Conservation (phyloP, 2,329 filamentous ascomycete species). For the Samsoniella hepiali region DNA sequence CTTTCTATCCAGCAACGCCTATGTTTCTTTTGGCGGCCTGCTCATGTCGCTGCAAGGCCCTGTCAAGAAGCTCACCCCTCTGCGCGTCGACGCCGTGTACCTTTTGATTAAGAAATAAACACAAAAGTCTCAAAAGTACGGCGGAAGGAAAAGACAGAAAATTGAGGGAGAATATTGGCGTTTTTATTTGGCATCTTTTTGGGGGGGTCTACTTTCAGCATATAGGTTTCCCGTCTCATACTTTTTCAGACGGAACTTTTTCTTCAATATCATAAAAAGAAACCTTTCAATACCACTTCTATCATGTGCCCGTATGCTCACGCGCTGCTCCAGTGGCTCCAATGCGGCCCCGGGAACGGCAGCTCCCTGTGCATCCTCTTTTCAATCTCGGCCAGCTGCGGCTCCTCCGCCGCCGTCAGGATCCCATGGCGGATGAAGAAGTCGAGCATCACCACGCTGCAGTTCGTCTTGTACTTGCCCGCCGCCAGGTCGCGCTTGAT, state of each 20-base stretch:
- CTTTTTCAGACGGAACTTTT: not conserved
- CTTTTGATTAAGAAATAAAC: conserved; percentile 86
- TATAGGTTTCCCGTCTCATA: not conserved
- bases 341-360: conserved; percentile 71
- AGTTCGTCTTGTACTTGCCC: conserved; percentile 91
- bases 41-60: conserved; percentile 89
- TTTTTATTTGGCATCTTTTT: conserved; percentile 9
- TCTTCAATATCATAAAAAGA: conserved; percentile 9
- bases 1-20: conserved; percentile 68
- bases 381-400: conserved; percentile 71
- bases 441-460: conserved; percentile 77
- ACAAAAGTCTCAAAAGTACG: not conserved
- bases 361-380: conserved; percentile 72
- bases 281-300: not conserved
- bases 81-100: conserved; percentile 92
- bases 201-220: conserved; percentile 3
- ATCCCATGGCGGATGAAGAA: conserved; percentile 87
- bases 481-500: conserved; percentile 64
- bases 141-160: not conserved
- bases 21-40: conserved; percentile 89
- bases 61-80: conserved; percentile 88
- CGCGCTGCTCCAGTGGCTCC: conserved; percentile 32
- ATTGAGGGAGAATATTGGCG: not conserved
- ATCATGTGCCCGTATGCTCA: not conserved
- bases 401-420: conserved; percentile 74